Conservation (phyloP, 2,329 filamentous ascomycete genomes). For the Pseudogymnoascus sp. region DNA sequence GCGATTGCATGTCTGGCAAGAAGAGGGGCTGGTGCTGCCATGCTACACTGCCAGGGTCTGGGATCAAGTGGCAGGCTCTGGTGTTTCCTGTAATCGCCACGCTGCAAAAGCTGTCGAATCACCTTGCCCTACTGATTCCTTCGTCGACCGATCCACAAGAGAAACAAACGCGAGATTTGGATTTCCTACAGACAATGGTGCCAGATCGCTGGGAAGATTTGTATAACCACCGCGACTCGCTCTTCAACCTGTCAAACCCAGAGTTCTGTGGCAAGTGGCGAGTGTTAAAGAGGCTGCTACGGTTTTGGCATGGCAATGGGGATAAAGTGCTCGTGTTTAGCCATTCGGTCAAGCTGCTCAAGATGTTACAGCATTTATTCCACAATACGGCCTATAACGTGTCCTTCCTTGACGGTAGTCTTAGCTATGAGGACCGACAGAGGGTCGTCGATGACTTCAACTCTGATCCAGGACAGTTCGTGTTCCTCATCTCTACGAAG, state of each 20-base stretch:
- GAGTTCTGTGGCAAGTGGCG: slow-evolving; percentile 98
- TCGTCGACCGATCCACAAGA: slow-evolving; percentile 51
- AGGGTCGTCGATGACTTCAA: slow-evolving; percentile 86
- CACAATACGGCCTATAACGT: slow-evolving; percentile 82
- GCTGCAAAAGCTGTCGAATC: slow-evolving; percentile 83
- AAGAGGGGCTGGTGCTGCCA: slow-evolving; percentile 78
- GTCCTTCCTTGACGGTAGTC: slow-evolving; percentile 78
- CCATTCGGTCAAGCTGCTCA: slow-evolving; percentile 76
- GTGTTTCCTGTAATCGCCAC: slow-evolving; percentile 80
- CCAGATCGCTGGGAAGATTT: slow-evolving; percentile 68
- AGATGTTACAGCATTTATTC: slow-evolving; percentile 78
- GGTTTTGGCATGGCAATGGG: slow-evolving; percentile 80
- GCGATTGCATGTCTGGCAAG: slow-evolving; percentile 59
- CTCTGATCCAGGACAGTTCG: slow-evolving; percentile 74
- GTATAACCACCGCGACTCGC: slow-evolving; percentile 66
- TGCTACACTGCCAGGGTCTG: slow-evolving; percentile 39
- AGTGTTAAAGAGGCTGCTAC: slow-evolving; percentile 73
- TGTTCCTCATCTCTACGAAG: slow-evolving; percentile 90
- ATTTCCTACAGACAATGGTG: slow-evolving; percentile 63
- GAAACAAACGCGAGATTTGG: slow-evolving; percentile 70
- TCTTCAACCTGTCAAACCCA: slow-evolving; percentile 72
- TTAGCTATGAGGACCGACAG: slow-evolving; percentile 76
- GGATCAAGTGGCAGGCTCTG: slow-evolving; percentile 49
- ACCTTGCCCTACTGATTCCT: slow-evolving; percentile 81
- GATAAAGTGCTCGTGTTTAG: slow-evolving; percentile 96